phyloP scores from a whole-genome alignment of 2,329 filamentous ascomycete species.

The Penicillium sp. region DNA sequence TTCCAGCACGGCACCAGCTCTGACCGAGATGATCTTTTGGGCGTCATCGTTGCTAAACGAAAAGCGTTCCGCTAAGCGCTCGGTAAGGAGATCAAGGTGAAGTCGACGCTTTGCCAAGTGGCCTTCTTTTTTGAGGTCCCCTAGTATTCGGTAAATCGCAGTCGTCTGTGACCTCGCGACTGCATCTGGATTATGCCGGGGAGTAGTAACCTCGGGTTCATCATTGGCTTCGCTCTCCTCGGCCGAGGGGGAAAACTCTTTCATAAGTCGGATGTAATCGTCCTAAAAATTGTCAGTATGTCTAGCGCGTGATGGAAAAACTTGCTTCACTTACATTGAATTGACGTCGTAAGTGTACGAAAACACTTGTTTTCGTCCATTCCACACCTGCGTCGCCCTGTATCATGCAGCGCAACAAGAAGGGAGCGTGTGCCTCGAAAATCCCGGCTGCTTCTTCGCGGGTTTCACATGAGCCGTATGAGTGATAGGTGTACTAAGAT shows the following conservation, averaged over 20 bases:
- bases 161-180: slow-evolving; percentile 39
- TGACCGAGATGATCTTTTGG: slow-evolving; percentile 36
- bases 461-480: slow-evolving; percentile 45
- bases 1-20: slow-evolving; percentile 35
- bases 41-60: slow-evolving; percentile 37
- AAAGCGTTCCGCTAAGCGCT: slow-evolving; percentile 34
- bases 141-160: slow-evolving; percentile 39
- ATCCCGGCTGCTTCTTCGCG: slow-evolving; percentile 50
- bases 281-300: slow-evolving; percentile 26
- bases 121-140: slow-evolving; percentile 44
- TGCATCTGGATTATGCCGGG: slow-evolving; percentile 27
- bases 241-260: slow-evolving; percentile 25
- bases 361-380: slow-evolving; percentile 48
- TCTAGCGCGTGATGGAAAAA: neutral
- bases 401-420: slow-evolving; percentile 51
- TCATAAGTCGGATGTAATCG: slow-evolving; percentile 34
- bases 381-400: slow-evolving; percentile 47
- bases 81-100: slow-evolving; percentile 38
- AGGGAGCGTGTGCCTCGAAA: slow-evolving; percentile 48
- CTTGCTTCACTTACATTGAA: slow-evolving; percentile 38
- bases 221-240: slow-evolving; percentile 21
- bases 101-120: slow-evolving; percentile 44
- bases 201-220: slow-evolving; percentile 21
- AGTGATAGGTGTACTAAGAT: slow-evolving; percentile 44
- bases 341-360: slow-evolving; percentile 46